A percentile compares a stretch with the other conserved stretches of the same genome.
These are phyloP conservation scores for Babesia gibsoni DNA, from an alignment of 169 alveolate genomes.

Conservation along the genomic window DNA sequence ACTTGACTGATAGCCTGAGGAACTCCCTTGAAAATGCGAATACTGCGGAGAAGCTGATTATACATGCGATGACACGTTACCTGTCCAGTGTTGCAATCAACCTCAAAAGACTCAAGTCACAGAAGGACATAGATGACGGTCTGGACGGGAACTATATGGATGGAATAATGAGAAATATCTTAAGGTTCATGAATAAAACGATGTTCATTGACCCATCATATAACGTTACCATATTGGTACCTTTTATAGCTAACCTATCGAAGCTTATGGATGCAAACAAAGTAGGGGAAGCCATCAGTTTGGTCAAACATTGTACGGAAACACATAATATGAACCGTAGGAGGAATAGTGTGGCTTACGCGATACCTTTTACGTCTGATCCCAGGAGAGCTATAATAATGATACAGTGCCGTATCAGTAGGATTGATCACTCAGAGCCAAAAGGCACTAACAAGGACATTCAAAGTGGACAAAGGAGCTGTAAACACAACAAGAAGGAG, in stretches of 20 bases:
- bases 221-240: neutral
- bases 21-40: neutral
- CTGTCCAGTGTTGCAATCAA: conserved; percentile 21
- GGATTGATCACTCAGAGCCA: no score
- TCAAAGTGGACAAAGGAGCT: no score
- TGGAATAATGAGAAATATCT: conserved; percentile 1
- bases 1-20: neutral
- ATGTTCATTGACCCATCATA: neutral
- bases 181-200: neutral
- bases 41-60: conserved; percentile 7
- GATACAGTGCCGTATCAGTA: no score
- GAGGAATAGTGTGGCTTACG: conserved; percentile 12
- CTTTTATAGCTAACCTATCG: conserved; percentile 4
- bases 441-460: no score
- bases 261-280: neutral
- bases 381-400: no score
- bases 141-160: neutral
- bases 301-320: conserved; percentile 8
- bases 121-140: neutral
- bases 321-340: conserved; percentile 5
- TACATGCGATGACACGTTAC: conserved; percentile 29
- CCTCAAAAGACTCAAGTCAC: neutral
- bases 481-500: no score
- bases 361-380: conserved; percentile 1
- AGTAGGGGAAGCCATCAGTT: neutral